Evolutionary conservation across 75 land plant genomes (phyloP).

Genomic region (Chamaecyparis obtusa): DNA sequence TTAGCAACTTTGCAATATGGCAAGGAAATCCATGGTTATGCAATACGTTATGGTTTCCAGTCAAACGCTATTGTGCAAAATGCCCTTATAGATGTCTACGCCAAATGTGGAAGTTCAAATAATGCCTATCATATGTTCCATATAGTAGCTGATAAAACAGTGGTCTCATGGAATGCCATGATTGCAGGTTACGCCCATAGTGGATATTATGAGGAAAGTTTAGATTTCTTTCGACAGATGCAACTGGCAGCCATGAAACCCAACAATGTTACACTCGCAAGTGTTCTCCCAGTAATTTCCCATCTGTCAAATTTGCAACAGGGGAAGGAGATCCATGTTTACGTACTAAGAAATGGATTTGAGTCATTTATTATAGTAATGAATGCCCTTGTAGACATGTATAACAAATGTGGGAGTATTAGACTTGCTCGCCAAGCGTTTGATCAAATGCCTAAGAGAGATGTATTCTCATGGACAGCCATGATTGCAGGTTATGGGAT

Average conservation of each 20-base stretch:
- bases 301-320: slow-evolving; percentile 23
- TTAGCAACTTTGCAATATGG: slow-evolving; percentile 33
- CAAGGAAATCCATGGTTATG: slow-evolving; percentile 36
- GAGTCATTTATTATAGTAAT: slow-evolving; percentile 25
- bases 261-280: slow-evolving; percentile 41
- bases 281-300: slow-evolving; percentile 34
- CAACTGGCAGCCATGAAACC: slow-evolving; percentile 18
- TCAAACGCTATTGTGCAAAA: slow-evolving; percentile 33
- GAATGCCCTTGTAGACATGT: slow-evolving; percentile 54
- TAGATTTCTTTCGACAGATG: slow-evolving; percentile 37
- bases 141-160: slow-evolving; percentile 35
- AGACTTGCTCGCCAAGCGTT: slow-evolving; percentile 36
- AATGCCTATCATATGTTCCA: slow-evolving; percentile 36
- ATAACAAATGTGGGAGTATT: slow-evolving; percentile 53
- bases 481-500: slow-evolving; percentile 54
- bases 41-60: slow-evolving; percentile 31
- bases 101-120: slow-evolving; percentile 38
- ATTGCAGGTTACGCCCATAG: slow-evolving; percentile 44
- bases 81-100: slow-evolving; percentile 60
- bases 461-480: slow-evolving; percentile 48
- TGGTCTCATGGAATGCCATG: slow-evolving; percentile 44
- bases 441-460: slow-evolving; percentile 23
- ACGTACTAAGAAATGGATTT: slow-evolving; percentile 31
- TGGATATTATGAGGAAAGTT: slow-evolving; percentile 29
- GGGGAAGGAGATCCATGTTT: slow-evolving; percentile 42